These are phyloP conservation scores for Diaporthe sp. DNA, from an alignment of 2,329 filamentous ascomycete species.

Conservation along the genomic window DNA sequence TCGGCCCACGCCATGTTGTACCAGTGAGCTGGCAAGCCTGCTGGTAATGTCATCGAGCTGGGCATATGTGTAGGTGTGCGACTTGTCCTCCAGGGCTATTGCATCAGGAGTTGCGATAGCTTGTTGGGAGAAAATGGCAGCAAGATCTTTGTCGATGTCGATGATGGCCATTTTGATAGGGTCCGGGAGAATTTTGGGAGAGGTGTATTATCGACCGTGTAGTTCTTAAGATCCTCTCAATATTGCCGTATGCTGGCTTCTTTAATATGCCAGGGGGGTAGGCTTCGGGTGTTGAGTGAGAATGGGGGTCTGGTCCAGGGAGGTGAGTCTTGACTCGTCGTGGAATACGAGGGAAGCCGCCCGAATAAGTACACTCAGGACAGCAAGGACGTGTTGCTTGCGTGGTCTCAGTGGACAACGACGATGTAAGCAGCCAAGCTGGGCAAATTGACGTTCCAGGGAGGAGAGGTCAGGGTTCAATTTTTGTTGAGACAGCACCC, in stretches of 20 bases:
- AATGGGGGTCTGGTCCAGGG: neutral
- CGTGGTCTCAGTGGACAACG: neutral
- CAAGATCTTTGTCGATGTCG: slow-evolving; percentile 79
- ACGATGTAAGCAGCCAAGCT: neutral
- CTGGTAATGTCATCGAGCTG: slow-evolving; percentile 78
- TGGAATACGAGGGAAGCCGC: slow-evolving; percentile 18
- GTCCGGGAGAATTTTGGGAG: too few relatives aligned
- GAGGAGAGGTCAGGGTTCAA: neutral
- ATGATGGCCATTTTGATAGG: slow-evolving; percentile 76
- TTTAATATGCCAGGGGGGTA: neutral
- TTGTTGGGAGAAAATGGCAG: slow-evolving; percentile 79
- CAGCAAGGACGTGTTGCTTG: neutral
- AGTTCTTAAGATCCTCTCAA: neutral
- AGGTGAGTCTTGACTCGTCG: slow-evolving; percentile 27
- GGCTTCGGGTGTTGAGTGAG: neutral
- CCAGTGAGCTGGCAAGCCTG: slow-evolving; percentile 74
- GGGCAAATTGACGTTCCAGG: neutral
- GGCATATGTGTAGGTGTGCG: slow-evolving; percentile 76
- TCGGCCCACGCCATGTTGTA: slow-evolving; percentile 76
- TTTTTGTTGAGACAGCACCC: slow-evolving; percentile 10
- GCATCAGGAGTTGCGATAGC: slow-evolving; percentile 77
- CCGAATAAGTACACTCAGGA: slow-evolving; percentile 11
- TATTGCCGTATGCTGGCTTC: neutral
- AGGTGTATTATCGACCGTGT: too few relatives aligned
- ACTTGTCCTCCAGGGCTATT: slow-evolving; percentile 80